phyloP scores from a whole-genome alignment of 2,329 filamentous ascomycete genomes.

The Xylariaceae sp. region DNA sequence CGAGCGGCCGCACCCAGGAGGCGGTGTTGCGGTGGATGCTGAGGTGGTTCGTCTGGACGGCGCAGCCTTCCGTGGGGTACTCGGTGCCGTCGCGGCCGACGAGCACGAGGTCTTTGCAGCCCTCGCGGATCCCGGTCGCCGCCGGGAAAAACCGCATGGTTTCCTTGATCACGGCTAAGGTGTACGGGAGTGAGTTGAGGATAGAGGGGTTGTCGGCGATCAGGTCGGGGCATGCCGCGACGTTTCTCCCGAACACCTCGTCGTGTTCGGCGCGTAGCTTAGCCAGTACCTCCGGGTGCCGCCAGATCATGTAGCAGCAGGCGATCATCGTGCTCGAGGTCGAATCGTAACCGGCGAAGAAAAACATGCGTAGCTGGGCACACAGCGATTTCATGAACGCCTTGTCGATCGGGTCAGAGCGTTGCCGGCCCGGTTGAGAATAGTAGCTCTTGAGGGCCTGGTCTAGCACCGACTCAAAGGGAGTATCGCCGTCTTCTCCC shows the following conservation, averaged over 20 bases:
- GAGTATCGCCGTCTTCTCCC: slow-evolving; percentile 18
- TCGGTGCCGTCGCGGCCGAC: slow-evolving; percentile 46
- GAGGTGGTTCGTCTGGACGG: slow-evolving; percentile 45
- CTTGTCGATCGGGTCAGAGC: slow-evolving; percentile 25
- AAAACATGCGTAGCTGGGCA: slow-evolving; percentile 40
- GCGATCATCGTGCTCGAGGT: slow-evolving; percentile 39
- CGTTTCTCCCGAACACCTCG: slow-evolving; percentile 49
- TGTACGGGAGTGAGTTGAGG: slow-evolving; percentile 56
- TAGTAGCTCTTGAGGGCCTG: slow-evolving; percentile 38
- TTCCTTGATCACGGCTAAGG: slow-evolving; percentile 58
- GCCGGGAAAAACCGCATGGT: slow-evolving; percentile 56
- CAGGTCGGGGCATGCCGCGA: slow-evolving; percentile 41
- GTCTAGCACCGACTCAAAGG: slow-evolving; percentile 38
- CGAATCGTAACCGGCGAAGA: slow-evolving; percentile 46
- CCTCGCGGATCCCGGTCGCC: slow-evolving; percentile 47
- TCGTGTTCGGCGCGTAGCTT: slow-evolving; percentile 50
- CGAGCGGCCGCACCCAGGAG: slow-evolving; percentile 47
- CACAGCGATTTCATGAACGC: slow-evolving; percentile 36
- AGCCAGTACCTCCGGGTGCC: slow-evolving; percentile 35
- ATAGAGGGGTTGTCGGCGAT: slow-evolving; percentile 47
- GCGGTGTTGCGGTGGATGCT: slow-evolving; percentile 43
- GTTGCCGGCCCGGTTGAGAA: slow-evolving; percentile 27
- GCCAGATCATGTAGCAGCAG: slow-evolving; percentile 35
- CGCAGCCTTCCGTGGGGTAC: slow-evolving; percentile 49
- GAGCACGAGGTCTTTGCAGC: slow-evolving; percentile 42